Percentiles rank a stretch among this genome's conserved stretches.
phyloP scores from a whole-genome alignment of 257 asterid species.

The Solanum bulbocastanum region DNA sequence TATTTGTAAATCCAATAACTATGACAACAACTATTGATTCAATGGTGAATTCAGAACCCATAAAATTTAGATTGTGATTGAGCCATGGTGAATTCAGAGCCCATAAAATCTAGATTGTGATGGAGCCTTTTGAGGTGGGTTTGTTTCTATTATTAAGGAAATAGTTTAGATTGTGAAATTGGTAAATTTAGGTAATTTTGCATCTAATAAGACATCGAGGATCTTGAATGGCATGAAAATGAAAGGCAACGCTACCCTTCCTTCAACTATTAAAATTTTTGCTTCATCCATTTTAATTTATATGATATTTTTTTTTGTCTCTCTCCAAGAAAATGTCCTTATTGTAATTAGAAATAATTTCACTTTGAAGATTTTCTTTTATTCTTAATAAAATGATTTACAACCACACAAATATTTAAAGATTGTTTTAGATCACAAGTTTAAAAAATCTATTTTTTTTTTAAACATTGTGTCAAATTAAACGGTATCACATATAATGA shows the following conservation, averaged over 20 bases:
- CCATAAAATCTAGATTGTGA: neutral
- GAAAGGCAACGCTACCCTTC: neutral
- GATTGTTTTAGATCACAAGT: neutral
- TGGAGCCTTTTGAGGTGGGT: too few relatives aligned
- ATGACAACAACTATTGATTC: neutral
- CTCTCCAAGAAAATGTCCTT: too few relatives aligned
- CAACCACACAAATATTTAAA: too few relatives aligned
- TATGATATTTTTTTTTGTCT: too few relatives aligned
- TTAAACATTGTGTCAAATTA: too few relatives aligned
- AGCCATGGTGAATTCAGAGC: neutral
- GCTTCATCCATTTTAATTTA: too few relatives aligned
- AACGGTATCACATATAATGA: too few relatives aligned
- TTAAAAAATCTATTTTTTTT: fast-evolving
- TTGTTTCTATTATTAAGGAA: neutral
- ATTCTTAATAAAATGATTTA: too few relatives aligned
- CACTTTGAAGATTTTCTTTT: neutral
- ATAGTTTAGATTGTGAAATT: neutral
- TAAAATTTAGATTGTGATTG: neutral
- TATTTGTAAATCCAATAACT: neutral
- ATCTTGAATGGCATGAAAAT: neutral
- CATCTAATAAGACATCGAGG: neutral
- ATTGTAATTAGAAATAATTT: neutral
- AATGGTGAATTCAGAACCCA: neutral
- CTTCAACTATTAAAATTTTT: neutral
- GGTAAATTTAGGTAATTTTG: neutral